Evolutionary conservation across 805 yeast species (phyloP).

Genomic region (Metschnikowia similis): DNA sequence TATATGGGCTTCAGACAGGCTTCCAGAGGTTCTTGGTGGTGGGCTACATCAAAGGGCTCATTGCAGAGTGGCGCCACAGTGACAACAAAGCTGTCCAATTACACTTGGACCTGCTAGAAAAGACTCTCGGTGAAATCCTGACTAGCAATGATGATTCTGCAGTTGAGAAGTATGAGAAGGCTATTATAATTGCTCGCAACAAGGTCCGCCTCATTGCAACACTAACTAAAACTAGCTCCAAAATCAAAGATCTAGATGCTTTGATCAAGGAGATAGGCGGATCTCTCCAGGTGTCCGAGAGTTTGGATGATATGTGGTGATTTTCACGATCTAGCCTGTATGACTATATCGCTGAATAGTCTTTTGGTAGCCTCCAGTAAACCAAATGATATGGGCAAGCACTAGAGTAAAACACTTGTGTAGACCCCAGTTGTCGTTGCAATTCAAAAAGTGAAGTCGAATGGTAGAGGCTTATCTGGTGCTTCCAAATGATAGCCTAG

Average conservation of each 20-base stretch:
- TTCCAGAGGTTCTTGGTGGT: constrained; percentile 64
- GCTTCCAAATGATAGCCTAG: constrained; percentile 43
- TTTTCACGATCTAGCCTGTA: background rate
- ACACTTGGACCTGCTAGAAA: constrained; percentile 28
- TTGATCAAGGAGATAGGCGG: constrained; percentile 38
- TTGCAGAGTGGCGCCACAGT: constrained; percentile 31
- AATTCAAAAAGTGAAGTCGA: constrained; percentile 31
- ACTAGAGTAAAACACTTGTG: background rate
- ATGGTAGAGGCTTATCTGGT: constrained; percentile 32
- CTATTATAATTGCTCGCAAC: constrained; percentile 53
- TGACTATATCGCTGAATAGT: background rate
- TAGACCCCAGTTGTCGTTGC: background rate
- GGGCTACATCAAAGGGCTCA: constrained; percentile 61
- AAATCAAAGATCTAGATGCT: constrained; percentile 27
- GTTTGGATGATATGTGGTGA: constrained; percentile 43
- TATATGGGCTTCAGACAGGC: constrained; percentile 77
- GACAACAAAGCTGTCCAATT: constrained; percentile 13
- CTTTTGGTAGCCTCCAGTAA: background rate
- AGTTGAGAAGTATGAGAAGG: constrained; percentile 52
- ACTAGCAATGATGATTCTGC: constrained; percentile 47
- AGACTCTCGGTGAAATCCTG: constrained; percentile 17
- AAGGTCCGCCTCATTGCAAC: constrained; percentile 51
- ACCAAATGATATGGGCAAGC: too few relatives aligned
- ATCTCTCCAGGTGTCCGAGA: constrained; percentile 30
- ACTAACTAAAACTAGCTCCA: constrained; percentile 25